Conservation (phyloP, 345 rosid species). For the Euclidium syriacum region DNA sequence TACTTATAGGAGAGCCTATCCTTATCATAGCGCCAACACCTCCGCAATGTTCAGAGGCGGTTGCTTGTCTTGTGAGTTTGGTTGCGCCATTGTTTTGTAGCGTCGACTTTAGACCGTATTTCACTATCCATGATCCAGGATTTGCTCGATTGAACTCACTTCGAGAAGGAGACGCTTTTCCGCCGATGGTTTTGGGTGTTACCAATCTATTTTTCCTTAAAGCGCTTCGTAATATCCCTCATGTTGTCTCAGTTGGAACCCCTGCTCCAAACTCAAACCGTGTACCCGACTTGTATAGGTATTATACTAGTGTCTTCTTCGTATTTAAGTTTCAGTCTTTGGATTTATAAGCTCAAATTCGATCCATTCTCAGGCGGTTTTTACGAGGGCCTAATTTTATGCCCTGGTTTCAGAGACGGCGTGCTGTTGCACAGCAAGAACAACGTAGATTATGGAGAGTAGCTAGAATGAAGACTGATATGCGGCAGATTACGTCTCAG, state of each 20-base stretch:
- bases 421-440: constrained; percentile 72
- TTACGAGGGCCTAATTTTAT: constrained; percentile 81
- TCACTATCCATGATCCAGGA: constrained; percentile 91
- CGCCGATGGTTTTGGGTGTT: constrained; percentile 92
- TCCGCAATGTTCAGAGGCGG: constrained; percentile 95
- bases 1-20: constrained; percentile 89
- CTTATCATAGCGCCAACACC: constrained; percentile 95
- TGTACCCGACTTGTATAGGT: constrained; percentile 82
- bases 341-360: too few relatives aligned
- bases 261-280: constrained; percentile 62
- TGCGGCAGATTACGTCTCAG: constrained; percentile 53
- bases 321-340: constrained; percentile 9
- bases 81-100: constrained; percentile 83
- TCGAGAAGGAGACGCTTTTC: constrained; percentile 73
- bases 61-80: constrained; percentile 89
- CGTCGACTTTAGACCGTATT: constrained; percentile 96
- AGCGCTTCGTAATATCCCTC: constrained; percentile 78
- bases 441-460: constrained; percentile 84
- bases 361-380: constrained; percentile 82
- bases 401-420: constrained; percentile 93
- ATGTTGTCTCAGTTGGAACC: constrained; percentile 87
- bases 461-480: constrained; percentile 76
- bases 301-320: constrained; percentile 8
- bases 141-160: constrained; percentile 68
- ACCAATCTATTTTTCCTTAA: constrained; percentile 94